Evolutionary conservation across 2,329 filamentous ascomycete species (phyloP).

Genomic region (Pseudocercospora cruenta): DNA sequence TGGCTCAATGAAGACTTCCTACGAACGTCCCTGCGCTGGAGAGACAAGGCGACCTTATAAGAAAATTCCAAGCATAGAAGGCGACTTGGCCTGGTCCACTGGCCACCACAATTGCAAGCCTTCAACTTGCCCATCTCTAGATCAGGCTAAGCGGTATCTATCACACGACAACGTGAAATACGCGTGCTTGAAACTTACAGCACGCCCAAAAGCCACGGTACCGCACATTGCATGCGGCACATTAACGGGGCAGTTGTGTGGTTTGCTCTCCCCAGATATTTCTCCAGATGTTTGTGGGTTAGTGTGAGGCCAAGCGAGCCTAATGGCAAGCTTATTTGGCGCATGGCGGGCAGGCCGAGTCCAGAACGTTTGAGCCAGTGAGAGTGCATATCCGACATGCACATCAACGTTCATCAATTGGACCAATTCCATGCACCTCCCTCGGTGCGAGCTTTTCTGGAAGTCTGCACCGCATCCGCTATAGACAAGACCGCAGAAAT

Average conservation of each 20-base stretch:
- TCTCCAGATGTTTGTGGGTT: neutral
- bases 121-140: neutral
- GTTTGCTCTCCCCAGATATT: neutral
- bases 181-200: neutral
- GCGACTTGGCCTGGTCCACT: neutral
- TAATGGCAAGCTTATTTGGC: conserved; percentile 3
- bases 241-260: neutral
- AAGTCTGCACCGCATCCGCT: neutral
- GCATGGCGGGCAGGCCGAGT: neutral
- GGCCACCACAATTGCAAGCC: neutral
- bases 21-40: neutral
- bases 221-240: neutral
- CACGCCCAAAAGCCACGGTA: conserved; percentile 1
- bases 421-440: neutral
- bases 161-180: neutral
- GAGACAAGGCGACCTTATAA: neutral
- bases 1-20: neutral
- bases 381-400: conserved; percentile 1
- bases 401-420: neutral
- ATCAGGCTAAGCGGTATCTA: neutral
- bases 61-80: neutral
- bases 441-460: neutral
- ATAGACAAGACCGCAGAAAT: neutral
- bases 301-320: neutral
- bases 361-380: neutral